Evolutionary conservation across 306 rosid species (phyloP), one percentile per base, ranked within the genome.

Genomic region (Calophaca sinica): DNA sequence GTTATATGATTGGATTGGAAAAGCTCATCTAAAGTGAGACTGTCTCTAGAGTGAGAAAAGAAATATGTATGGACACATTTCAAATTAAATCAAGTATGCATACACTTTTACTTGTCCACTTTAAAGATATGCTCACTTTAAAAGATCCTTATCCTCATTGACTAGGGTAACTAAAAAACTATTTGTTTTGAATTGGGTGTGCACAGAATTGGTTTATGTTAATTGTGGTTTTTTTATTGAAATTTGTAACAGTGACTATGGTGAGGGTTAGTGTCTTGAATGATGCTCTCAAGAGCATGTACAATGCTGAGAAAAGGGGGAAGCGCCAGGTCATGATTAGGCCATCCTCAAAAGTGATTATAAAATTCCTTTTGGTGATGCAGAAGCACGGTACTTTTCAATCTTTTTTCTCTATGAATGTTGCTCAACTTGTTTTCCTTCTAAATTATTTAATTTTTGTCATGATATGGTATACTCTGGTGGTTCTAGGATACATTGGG

Each of bases 241-340:
- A 59, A 66, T 74, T 38, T 74, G 44, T 67, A 3, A 74, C 76
- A 80, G 84, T 61, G 74, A 80, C 3, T 31, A 80, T 80, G 83
- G 83, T 80, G 70, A 73, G 83, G 79, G 76, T 74, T 26, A 80
- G 84, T 74, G 80, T 74, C n/a, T 74, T 80, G 80, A 80, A 80
- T 68, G 83, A 80, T 73, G 83, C 83, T 48, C 83, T 80, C 33
- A 73, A 73, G 65, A 66, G 79, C 75, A 80, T 80, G 80, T 80
- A 74, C 76, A 80, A 74, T 74, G 84, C 84, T 5, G 84, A 80
- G 66, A 80, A 80, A 52, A 36, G 80, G 46, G 84, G 84, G 41
- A 80, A 80, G 62, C 84, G 80, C 7, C 84, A 68, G 41, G 84
- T 68, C 64, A 80, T 80, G 84, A 67, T 80, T 41, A 67, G 84